phyloP scores from a whole-genome alignment of 352 stramenopile genomes.

The Peronospora farinosa region DNA sequence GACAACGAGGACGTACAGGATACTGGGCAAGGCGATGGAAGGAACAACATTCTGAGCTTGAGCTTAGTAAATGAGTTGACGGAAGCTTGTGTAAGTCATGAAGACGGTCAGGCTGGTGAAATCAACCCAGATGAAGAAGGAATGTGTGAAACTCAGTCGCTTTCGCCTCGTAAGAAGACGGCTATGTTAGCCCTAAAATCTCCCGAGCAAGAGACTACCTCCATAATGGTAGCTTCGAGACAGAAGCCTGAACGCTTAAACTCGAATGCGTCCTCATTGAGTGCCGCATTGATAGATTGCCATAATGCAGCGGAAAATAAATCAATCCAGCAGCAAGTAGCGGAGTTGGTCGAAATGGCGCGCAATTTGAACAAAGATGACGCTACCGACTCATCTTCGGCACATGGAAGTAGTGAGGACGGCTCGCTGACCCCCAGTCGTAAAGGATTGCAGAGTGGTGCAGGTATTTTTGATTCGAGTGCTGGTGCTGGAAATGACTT shows the following conservation, averaged over 20 bases:
- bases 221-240: not conserved
- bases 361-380: conserved; percentile 35
- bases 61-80: conserved; percentile 11
- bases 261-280: conserved; percentile 8
- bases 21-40: not conserved
- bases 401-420: conserved; percentile 29
- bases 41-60: conserved; percentile 7
- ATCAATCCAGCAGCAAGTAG: conserved; percentile 35
- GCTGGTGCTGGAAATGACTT: conserved; percentile 31
- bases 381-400: conserved; percentile 27
- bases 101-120: conserved; percentile 4
- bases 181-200: not conserved
- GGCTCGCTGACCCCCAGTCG: conserved; percentile 27
- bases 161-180: conserved; percentile 2
- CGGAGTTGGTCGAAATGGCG: conserved; percentile 34
- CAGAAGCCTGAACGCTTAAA: not conserved
- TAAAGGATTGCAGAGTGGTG: conserved; percentile 19
- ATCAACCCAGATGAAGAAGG: not conserved
- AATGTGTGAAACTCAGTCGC: not conserved
- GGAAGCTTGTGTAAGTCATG: not conserved
- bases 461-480: conserved; percentile 14
- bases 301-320: conserved; percentile 27
- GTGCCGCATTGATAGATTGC: conserved; percentile 5
- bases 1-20: not conserved
- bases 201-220: not conserved